Percentiles rank a stretch among this genome's conserved stretches.
These are phyloP conservation scores for Microdochium bolleyi DNA, from an alignment of 2,329 filamentous ascomycete species.

Conservation along the genomic window DNA sequence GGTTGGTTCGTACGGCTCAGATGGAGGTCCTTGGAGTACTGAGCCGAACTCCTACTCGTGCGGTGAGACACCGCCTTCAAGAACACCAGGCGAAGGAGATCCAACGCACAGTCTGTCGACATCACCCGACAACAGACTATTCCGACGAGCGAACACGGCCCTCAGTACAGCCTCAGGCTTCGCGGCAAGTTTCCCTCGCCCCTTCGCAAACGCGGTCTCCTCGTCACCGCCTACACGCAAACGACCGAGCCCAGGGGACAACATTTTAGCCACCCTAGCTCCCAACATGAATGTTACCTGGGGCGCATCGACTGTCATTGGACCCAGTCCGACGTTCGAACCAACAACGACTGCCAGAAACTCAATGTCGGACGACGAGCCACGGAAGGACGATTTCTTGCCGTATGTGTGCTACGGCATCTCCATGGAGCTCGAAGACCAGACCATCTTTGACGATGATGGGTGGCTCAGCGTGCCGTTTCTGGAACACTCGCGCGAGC, in stretches of 20 bases:
- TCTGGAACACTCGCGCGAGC: slow-evolving; percentile 40
- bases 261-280: slow-evolving; percentile 46
- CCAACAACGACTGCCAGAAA: slow-evolving; percentile 38
- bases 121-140: slow-evolving; percentile 46
- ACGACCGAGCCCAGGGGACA: slow-evolving; percentile 54
- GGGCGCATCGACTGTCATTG: slow-evolving; percentile 36
- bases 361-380: slow-evolving; percentile 47
- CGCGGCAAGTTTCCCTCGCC: slow-evolving; percentile 43
- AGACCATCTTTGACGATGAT: slow-evolving; percentile 60
- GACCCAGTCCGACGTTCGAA: slow-evolving; percentile 25
- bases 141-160: slow-evolving; percentile 46
- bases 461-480: slow-evolving; percentile 54
- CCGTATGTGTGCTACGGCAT: slow-evolving; percentile 43
- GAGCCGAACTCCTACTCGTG: slow-evolving; percentile 51
- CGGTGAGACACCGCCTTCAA: slow-evolving; percentile 52
- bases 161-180: slow-evolving; percentile 49
- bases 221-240: slow-evolving; percentile 38
- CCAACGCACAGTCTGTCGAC: slow-evolving; percentile 47
- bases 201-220: slow-evolving; percentile 29
- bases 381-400: slow-evolving; percentile 34
- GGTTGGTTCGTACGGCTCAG: slow-evolving; percentile 48
- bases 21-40: slow-evolving; percentile 41
- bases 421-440: slow-evolving; percentile 49
- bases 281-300: slow-evolving; percentile 40
- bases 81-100: slow-evolving; percentile 35